Conservation (phyloP, 768 basidiomycete species). For the Multifurca ochricompacta region DNA sequence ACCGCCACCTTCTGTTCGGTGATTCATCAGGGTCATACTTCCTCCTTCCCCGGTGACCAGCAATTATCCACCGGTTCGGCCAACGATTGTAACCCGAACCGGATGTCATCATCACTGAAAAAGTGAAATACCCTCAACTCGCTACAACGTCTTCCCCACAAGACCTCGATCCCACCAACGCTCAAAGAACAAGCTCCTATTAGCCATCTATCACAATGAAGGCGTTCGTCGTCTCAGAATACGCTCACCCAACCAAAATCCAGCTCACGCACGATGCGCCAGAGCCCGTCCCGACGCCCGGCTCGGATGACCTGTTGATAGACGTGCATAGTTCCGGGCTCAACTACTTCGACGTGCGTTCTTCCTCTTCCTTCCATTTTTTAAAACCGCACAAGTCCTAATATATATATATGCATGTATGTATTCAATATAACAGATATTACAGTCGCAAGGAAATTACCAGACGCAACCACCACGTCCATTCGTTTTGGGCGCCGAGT, state of each 20-base stretch:
- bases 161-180: too few relatives aligned
- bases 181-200: too few relatives aligned
- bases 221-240: slow-evolving; percentile 65
- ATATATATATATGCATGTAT: too few relatives aligned
- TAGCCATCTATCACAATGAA: too few relatives aligned
- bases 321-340: slow-evolving; percentile 45
- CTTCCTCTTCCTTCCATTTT: not conserved
- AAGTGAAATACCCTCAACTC: too few relatives aligned
- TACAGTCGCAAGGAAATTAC: slow-evolving; percentile 87
- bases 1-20: too few relatives aligned
- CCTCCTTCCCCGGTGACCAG: too few relatives aligned
- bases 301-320: slow-evolving; percentile 37
- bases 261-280: slow-evolving; percentile 31
- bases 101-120: too few relatives aligned
- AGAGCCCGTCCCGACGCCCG: slow-evolving; percentile 29
- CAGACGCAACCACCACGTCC: slow-evolving; percentile 79
- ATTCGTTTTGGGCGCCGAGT: slow-evolving; percentile 79
- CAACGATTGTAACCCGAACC: too few relatives aligned
- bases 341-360: slow-evolving; percentile 41
- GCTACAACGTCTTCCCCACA: too few relatives aligned
- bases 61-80: too few relatives aligned
- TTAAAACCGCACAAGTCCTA: not conserved
- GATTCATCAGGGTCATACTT: too few relatives aligned
- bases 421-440: slow-evolving; percentile 39
- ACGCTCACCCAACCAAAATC: slow-evolving; percentile 42